These are phyloP conservation scores for Serendipita indica DNA, from an alignment of 768 basidiomycete genomes.

Conservation along the genomic window DNA sequence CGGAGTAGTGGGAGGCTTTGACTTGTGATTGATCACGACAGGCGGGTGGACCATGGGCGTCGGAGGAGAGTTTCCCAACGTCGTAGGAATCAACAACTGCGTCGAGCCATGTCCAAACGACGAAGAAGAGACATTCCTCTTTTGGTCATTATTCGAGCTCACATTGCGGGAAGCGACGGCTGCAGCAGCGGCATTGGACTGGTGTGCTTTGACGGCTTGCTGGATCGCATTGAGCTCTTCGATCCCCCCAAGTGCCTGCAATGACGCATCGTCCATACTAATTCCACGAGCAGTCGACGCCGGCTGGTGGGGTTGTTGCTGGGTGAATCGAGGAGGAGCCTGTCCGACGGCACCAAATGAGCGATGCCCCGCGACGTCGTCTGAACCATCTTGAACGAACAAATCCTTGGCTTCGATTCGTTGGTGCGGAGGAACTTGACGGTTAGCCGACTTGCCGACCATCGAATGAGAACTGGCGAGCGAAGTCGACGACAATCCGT, in stretches of 20 bases:
- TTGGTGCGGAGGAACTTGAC: neutral
- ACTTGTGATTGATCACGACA: neutral
- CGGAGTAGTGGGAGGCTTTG: too few relatives aligned
- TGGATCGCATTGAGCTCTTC: neutral
- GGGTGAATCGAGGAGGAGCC: neutral
- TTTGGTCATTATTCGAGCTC: neutral
- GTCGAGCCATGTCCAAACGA: neutral
- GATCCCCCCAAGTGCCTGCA: constrained; percentile 1
- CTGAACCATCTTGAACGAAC: neutral
- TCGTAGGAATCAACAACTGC: constrained; percentile 8
- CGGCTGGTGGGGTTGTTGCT: neutral
- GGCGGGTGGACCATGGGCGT: neutral
- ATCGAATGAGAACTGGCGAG: constrained; percentile 3
- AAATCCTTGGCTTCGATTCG: neutral
- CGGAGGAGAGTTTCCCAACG: constrained; percentile 8
- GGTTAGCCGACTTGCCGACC: neutral
- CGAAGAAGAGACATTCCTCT: too few relatives aligned
- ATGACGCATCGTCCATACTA: neutral
- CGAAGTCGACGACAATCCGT: neutral
- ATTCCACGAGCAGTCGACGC: neutral
- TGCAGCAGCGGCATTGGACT: neutral
- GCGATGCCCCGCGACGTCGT: neutral
- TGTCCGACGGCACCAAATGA: neutral
- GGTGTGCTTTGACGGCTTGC: constrained; percentile 4
- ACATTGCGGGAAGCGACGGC: neutral